Conservation (phyloP, 2,329 filamentous ascomycete genomes). For the Clonostachys solani region DNA sequence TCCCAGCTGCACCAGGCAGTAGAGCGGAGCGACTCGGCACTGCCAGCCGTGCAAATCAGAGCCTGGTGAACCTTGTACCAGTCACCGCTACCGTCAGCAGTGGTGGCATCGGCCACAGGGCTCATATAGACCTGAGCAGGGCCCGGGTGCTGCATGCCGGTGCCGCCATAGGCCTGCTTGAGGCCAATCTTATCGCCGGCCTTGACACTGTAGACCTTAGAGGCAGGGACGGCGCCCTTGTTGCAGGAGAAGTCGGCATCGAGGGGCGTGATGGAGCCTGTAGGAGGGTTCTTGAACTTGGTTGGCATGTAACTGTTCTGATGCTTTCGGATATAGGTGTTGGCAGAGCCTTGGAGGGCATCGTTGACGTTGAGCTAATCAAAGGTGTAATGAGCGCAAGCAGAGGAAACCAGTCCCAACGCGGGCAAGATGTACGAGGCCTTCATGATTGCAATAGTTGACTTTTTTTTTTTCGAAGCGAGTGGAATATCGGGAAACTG, state of each 20-base stretch:
- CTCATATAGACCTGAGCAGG: slow-evolving; percentile 35
- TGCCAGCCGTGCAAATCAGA: slow-evolving; percentile 11
- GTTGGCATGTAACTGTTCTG: not conserved
- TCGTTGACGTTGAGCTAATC: not conserved
- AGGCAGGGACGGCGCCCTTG: slow-evolving; percentile 24
- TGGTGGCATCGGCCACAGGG: slow-evolving; percentile 17
- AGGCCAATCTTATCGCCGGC: slow-evolving; percentile 43
- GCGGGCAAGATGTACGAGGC: too few species aligned
- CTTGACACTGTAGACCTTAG: slow-evolving; percentile 38
- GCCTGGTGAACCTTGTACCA: slow-evolving; percentile 19
- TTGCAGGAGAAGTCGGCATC: slow-evolving; percentile 35
- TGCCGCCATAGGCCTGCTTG: slow-evolving; percentile 42
- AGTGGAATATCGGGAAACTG: too few species aligned
- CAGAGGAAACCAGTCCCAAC: too few species aligned
- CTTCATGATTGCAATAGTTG: too few species aligned
- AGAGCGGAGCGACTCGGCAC: slow-evolving; percentile 10
- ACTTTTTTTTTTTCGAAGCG: too few species aligned
- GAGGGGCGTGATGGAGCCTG: not conserved
- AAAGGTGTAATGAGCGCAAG: not conserved
- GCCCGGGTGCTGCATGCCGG: slow-evolving; percentile 38
- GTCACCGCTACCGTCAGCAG: slow-evolving; percentile 6
- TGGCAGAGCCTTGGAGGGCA: not conserved
- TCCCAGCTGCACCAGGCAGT: slow-evolving; percentile 24
- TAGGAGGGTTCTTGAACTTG: slow-evolving; percentile 1
- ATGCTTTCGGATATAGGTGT: not conserved